Evolutionary conservation across 2,329 filamentous ascomycete species (phyloP).

Genomic region (Arthrobotrys megalospora): DNA sequence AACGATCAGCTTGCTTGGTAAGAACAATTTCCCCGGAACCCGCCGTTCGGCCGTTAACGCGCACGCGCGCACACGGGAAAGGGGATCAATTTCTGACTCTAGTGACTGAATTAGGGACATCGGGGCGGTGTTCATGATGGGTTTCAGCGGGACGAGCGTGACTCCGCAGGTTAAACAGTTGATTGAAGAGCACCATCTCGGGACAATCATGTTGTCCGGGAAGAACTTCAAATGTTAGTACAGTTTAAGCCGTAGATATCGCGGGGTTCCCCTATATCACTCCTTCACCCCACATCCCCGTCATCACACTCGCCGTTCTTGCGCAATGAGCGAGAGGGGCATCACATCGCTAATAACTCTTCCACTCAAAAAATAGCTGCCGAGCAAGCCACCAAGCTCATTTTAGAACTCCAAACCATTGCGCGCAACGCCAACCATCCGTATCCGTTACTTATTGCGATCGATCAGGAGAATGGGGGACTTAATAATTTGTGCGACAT

Average conservation of each 20-base stretch:
- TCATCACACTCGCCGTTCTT: slow-evolving; percentile 24
- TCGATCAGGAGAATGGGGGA: slow-evolving; percentile 94
- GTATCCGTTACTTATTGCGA: slow-evolving; percentile 87
- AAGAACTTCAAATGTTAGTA: slow-evolving; percentile 85
- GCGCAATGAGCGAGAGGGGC: slow-evolving; percentile 30
- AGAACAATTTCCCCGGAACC: slow-evolving; percentile 16
- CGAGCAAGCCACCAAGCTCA: slow-evolving; percentile 87
- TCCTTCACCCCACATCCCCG: slow-evolving; percentile 15
- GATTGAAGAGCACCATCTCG: slow-evolving; percentile 88
- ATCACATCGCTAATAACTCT: slow-evolving; percentile 36
- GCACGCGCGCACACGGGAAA: slow-evolving; percentile 21
- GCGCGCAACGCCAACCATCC: slow-evolving; percentile 91
- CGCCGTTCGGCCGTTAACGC: slow-evolving; percentile 14
- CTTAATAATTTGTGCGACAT: slow-evolving; percentile 61
- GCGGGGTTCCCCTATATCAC: slow-evolving; percentile 42
- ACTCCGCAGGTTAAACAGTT: slow-evolving; percentile 85
- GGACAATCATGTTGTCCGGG: slow-evolving; percentile 86
- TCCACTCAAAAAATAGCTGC: slow-evolving; percentile 75
- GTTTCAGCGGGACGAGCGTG: slow-evolving; percentile 86
- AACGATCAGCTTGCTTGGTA: slow-evolving; percentile 59
- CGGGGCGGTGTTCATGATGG: slow-evolving; percentile 66
- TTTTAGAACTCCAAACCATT: slow-evolving; percentile 92
- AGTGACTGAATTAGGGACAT: slow-evolving; percentile 48
- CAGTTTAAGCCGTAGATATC: slow-evolving; percentile 12
- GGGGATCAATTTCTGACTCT: not conserved